These are phyloP conservation scores for Ceratobasidium sp. DNA, from an alignment of 1,284 basidiomycete genomes.

Conservation along the genomic window DNA sequence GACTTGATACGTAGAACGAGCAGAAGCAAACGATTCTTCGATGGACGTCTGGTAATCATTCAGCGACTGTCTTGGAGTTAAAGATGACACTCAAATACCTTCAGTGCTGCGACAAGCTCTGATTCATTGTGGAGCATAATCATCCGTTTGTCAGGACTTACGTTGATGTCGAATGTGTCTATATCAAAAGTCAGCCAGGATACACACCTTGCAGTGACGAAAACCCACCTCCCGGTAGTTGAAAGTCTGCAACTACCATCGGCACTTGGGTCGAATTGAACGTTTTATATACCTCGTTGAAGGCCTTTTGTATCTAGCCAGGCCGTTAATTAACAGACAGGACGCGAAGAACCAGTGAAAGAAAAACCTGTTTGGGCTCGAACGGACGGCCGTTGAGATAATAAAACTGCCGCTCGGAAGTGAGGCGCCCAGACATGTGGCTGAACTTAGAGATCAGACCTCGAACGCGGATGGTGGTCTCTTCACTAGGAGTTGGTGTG, in stretches of 20 bases:
- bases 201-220: neutral
- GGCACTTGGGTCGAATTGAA: conserved; percentile 86
- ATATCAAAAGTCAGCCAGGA: neutral
- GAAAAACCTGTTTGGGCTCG: conserved; percentile 70
- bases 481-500: conserved; percentile 17
- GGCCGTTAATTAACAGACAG: neutral
- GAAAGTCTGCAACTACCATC: conserved; percentile 84
- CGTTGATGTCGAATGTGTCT: conserved; percentile 94
- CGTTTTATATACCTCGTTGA: conserved; percentile 89
- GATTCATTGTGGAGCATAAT: conserved; percentile 91
- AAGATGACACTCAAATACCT: conserved; percentile 56
- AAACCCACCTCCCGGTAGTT: conserved; percentile 71
- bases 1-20: conserved; percentile 72
- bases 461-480: conserved; percentile 63
- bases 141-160: conserved; percentile 95
- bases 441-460: conserved; percentile 84
- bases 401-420: conserved; percentile 90
- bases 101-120: conserved; percentile 79
- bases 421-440: conserved; percentile 73
- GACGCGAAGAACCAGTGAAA: conserved; percentile 24
- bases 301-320: conserved; percentile 75
- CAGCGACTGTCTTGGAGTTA: neutral
- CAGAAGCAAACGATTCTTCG: conserved; percentile 68
- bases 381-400: conserved; percentile 95
- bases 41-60: conserved; percentile 56